phyloP scores from a whole-genome alignment of 139 green algal species.

The Auxenochlorella protothecoides region DNA sequence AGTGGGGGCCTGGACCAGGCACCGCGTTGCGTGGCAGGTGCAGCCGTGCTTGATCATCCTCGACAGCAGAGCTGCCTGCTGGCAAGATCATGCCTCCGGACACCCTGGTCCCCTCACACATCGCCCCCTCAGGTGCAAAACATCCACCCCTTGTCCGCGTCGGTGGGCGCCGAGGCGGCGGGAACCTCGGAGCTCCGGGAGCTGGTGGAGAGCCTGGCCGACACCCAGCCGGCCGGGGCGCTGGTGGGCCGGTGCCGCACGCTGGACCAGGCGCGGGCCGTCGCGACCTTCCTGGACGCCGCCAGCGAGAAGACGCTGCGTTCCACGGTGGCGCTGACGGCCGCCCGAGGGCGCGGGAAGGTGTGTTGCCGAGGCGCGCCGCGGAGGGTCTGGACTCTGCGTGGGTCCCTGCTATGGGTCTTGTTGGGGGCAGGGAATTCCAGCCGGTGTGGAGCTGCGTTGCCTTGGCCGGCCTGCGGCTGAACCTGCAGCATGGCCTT shows the following conservation, averaged over 20 bases:
- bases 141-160: conserved; percentile 50
- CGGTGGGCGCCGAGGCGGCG: conserved; percentile 14
- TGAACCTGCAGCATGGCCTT: too few relatives aligned
- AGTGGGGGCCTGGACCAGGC: too few relatives aligned
- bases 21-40: too few relatives aligned
- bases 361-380: conserved; percentile 8
- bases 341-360: conserved; percentile 84
- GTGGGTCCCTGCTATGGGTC: too few relatives aligned
- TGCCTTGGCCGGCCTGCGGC: too few relatives aligned
- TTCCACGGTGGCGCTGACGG: conserved; percentile 88
- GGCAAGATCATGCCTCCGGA: too few relatives aligned
- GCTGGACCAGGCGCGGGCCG: conserved; percentile 78
- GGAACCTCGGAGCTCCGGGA: conserved; percentile 64
- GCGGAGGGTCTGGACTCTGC: background rate
- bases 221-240: conserved; percentile 60
- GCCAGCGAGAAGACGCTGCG: conserved; percentile 92
- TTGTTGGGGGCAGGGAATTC: too few relatives aligned
- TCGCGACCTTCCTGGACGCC: conserved; percentile 94
- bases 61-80: too few relatives aligned
- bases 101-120: too few relatives aligned
- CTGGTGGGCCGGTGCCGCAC: conserved; percentile 48
- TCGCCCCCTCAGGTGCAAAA: conserved; percentile 5
- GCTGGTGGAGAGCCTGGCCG: conserved; percentile 61
- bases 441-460: too few relatives aligned
- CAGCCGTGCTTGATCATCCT: too few relatives aligned